phyloP scores from a whole-genome alignment of 495 filamentous ascomycete species.

The Choiromyces venosus region DNA sequence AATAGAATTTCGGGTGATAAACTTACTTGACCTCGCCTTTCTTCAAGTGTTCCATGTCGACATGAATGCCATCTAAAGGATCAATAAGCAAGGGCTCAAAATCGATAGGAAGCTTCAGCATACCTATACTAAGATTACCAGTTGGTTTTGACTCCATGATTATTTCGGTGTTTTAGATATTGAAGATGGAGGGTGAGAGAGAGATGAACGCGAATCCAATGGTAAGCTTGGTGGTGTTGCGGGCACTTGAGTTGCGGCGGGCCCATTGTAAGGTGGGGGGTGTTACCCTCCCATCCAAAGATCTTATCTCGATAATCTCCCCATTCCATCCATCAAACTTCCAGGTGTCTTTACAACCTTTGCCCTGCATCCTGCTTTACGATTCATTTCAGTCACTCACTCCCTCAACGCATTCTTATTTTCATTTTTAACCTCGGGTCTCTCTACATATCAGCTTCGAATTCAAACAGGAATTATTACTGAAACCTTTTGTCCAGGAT shows the following conservation, averaged over 20 bases:
- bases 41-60: slow-evolving; percentile 82
- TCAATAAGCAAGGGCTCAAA: slow-evolving; percentile 32
- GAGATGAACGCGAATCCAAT: slow-evolving; percentile 28
- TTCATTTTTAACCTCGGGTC: background rate
- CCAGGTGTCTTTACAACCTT: background rate
- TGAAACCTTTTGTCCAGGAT: slow-evolving; percentile 48
- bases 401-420: background rate
- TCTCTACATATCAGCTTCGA: background rate
- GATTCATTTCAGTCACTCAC: background rate
- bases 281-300: slow-evolving; percentile 34
- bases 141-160: slow-evolving; percentile 36
- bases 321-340: slow-evolving; percentile 1
- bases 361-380: background rate
- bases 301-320: slow-evolving; percentile 40
- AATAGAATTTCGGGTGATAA: slow-evolving; percentile 4
- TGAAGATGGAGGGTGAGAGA: slow-evolving; percentile 12
- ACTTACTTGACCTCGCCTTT: slow-evolving; percentile 86
- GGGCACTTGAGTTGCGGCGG: slow-evolving; percentile 8
- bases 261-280: slow-evolving; percentile 1
- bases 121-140: slow-evolving; percentile 43
- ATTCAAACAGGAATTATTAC: background rate
- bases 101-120: slow-evolving; percentile 14
- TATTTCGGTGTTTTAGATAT: slow-evolving; percentile 5
- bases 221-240: slow-evolving; percentile 24
- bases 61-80: slow-evolving; percentile 85